Evolutionary conservation across 495 filamentous ascomycete genomes (phyloP), one percentile per base, ranked within the genome.

Genomic region (Hypoxylon intermedium): DNA sequence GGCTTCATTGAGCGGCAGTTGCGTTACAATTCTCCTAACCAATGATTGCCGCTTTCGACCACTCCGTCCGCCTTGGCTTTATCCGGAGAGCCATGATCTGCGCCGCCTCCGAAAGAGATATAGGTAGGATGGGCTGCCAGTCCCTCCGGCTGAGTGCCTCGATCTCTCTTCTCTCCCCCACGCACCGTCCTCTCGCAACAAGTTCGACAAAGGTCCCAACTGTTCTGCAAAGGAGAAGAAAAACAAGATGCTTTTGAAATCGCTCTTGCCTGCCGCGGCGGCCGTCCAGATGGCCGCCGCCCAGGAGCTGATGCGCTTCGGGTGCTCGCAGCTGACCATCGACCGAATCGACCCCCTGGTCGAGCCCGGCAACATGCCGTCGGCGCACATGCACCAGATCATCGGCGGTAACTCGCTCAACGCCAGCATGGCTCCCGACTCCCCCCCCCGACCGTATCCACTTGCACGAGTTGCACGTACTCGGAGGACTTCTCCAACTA

Each of bases 271-370:
- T 47, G 63, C 66, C 9, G 59, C 57, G 59, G 73, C 73, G 42
- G 64, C 65, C 21, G 63, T 66, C 45, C 60, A 60, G 28, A 48
- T 72, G 21, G 70, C 60, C n/a, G 59, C 71, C 3, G 75, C 75
- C 6, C 75, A 77, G 63, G 70, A 75, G 51, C 73, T 79, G 72
- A 77, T 80, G 70, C 74, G 77, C 21, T 80, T 80, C 65, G 69
- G 70, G 16, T 80, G 77, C 67, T 73, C 69, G 5, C 75, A 76
- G 63, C 75, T 78, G 36, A 70, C 71, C 31, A 71, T 78, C 43
- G 75, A 76, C 60, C 70, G 75, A 1, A 63, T 78, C 40, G 76
- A 78, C 41, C 76, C 76, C 5, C 67, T 78, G 9, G 76, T 78
- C 36, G 74, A 74, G 62, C 76, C 76, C 0, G 76, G 76, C 24